Conservation (phyloP, 257 asterid genomes). For the Gynochthodes officinalis region DNA sequence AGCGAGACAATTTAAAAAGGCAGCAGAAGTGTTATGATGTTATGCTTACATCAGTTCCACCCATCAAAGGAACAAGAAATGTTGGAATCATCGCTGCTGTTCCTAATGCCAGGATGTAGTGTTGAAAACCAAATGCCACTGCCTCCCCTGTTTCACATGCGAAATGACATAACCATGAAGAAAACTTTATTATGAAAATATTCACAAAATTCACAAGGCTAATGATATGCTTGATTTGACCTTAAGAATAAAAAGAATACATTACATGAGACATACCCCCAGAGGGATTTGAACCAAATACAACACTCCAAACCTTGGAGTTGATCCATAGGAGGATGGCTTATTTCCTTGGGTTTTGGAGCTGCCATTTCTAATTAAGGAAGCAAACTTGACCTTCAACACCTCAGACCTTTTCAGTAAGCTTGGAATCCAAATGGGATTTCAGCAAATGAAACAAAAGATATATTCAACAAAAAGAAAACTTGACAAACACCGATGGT, state of each 20-base stretch:
- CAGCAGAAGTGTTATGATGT: background rate
- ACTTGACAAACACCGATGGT: background rate
- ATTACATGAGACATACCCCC: slow-evolving; percentile 59
- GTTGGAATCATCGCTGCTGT: slow-evolving; percentile 97
- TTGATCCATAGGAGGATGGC: slow-evolving; percentile 94
- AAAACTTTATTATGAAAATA: background rate
- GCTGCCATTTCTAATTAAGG: slow-evolving; percentile 50
- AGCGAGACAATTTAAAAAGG: too few species aligned
- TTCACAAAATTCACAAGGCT: background rate
- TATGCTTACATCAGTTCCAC: slow-evolving; percentile 73
- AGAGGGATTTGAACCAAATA: slow-evolving; percentile 95
- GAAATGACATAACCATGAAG: slow-evolving; percentile 8
- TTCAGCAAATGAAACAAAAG: slow-evolving; percentile 23
- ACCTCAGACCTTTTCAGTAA: slow-evolving; percentile 12
- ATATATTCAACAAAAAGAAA: slow-evolving; percentile 5
- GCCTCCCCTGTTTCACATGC: slow-evolving; percentile 68
- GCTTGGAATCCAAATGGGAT: slow-evolving; percentile 26
- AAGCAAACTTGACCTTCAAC: slow-evolving; percentile 10
- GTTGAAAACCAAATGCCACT: slow-evolving; percentile 87
- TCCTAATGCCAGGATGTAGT: slow-evolving; percentile 82
- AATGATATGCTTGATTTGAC: background rate
- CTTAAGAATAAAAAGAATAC: slow-evolving; percentile 6
- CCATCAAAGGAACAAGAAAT: slow-evolving; percentile 94
- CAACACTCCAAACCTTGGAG: slow-evolving; percentile 97
- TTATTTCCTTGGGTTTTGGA: slow-evolving; percentile 86